Percentiles rank a stretch among this genome's conserved stretches.
These are phyloP conservation scores for Entomortierella beljakovae DNA, from an alignment of 192 early-diverging fungal species.

Conservation along the genomic window DNA sequence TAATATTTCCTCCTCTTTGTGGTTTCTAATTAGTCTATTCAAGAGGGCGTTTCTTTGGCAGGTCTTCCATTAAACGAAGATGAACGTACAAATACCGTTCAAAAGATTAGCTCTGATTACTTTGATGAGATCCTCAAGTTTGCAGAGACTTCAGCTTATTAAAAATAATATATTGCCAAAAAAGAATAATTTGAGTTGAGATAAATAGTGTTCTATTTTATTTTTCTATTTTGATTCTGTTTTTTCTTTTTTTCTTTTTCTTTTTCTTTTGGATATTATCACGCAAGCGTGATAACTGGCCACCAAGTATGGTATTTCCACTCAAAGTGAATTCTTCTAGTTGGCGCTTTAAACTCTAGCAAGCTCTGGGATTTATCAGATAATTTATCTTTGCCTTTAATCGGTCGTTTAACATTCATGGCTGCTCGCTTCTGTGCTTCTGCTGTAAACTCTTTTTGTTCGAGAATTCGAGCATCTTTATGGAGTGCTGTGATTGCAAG, in stretches of 20 bases:
- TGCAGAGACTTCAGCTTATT: conserved; percentile 35
- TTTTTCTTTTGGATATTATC: too few relatives aligned
- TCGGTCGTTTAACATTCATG: not conserved
- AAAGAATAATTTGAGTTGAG: too few relatives aligned
- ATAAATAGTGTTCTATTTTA: too few relatives aligned
- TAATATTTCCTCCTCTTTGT: not conserved
- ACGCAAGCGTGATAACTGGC: conserved; percentile 32
- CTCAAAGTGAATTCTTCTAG: conserved; percentile 14
- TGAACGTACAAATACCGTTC: conserved; percentile 28
- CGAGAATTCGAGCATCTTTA: conserved; percentile 32
- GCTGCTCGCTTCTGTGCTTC: conserved; percentile 1
- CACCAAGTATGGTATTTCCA: conserved; percentile 51
- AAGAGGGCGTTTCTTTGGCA: conserved; percentile 15
- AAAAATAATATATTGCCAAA: too few relatives aligned
- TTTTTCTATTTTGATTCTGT: too few relatives aligned
- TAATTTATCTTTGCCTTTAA: conserved; percentile 8
- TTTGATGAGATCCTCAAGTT: conserved; percentile 44
- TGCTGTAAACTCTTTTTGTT: conserved; percentile 5
- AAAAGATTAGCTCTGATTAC: conserved; percentile 47
- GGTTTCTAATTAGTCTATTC: conserved; percentile 20
- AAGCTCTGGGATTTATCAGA: not conserved
- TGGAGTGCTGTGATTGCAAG: conserved; percentile 9
- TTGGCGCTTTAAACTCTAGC: conserved; percentile 13
- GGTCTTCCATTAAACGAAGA: conserved; percentile 40
- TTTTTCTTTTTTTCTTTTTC: not conserved